phyloP scores from a whole-genome alignment of 495 filamentous ascomycete genomes.

The Penicillium flavigenum region DNA sequence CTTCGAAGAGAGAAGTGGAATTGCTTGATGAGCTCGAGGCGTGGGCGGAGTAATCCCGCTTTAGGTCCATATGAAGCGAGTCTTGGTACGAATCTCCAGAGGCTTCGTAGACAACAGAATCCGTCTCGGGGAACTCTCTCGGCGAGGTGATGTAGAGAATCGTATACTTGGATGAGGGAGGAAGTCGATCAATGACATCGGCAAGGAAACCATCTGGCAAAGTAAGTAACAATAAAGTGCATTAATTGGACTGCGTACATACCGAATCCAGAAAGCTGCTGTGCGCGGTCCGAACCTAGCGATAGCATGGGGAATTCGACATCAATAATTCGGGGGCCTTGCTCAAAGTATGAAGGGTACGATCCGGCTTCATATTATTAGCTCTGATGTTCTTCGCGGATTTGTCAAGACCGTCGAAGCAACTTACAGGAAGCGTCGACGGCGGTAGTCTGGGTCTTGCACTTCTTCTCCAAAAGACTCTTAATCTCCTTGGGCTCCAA shows the following conservation, averaged over 20 bases:
- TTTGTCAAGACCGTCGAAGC: background rate
- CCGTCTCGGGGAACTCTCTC: constrained; percentile 39
- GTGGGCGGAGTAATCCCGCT: constrained; percentile 52
- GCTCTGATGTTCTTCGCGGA: constrained; percentile 3
- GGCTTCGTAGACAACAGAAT: constrained; percentile 51
- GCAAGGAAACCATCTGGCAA: constrained; percentile 58
- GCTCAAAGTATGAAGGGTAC: constrained; percentile 46
- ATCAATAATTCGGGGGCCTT: constrained; percentile 48
- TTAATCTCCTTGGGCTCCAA: constrained; percentile 57
- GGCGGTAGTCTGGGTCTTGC: constrained; percentile 51
- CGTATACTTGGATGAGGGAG: constrained; percentile 56
- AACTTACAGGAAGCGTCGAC: constrained; percentile 65
- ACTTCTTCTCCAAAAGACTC: constrained; percentile 49
- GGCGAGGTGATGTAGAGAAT: constrained; percentile 61
- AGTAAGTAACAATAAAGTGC: background rate
- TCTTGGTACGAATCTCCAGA: constrained; percentile 49
- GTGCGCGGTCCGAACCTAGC: constrained; percentile 34
- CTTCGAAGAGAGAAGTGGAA: constrained; percentile 71
- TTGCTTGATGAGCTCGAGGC: constrained; percentile 12
- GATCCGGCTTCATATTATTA: constrained; percentile 41
- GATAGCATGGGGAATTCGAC: constrained; percentile 54
- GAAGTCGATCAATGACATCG: constrained; percentile 56
- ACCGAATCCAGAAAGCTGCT: constrained; percentile 52
- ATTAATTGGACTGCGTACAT: constrained; percentile 14
- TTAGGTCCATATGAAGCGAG: constrained; percentile 56